Evolutionary conservation across 2,329 filamentous ascomycete genomes (phyloP).

Genomic region (Alternaria ventricosa): DNA sequence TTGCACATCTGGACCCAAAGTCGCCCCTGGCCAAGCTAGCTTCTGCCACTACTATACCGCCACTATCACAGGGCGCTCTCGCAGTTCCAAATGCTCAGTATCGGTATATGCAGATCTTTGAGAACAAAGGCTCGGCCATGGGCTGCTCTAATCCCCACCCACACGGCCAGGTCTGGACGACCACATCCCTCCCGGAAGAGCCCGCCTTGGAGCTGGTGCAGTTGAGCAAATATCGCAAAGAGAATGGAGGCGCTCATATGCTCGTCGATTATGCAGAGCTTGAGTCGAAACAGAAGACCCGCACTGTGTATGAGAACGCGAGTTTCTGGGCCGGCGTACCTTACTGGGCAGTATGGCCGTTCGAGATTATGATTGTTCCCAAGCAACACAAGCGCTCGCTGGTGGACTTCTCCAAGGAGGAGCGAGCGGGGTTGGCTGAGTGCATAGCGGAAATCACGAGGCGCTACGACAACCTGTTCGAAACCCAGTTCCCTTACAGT

Average conservation of each 20-base stretch:
- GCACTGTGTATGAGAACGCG: slow-evolving; percentile 86
- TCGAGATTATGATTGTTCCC: slow-evolving; percentile 88
- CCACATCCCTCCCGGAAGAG: slow-evolving; percentile 88
- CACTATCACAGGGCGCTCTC: slow-evolving; percentile 53
- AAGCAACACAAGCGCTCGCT: slow-evolving; percentile 84
- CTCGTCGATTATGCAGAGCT: slow-evolving; percentile 86
- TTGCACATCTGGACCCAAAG: slow-evolving; percentile 74
- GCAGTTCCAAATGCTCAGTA: slow-evolving; percentile 74
- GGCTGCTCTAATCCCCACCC: slow-evolving; percentile 98
- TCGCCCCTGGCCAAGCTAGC: slow-evolving; percentile 65
- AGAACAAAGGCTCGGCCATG: slow-evolving; percentile 98
- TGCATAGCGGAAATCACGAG: slow-evolving; percentile 86
- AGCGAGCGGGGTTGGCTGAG: slow-evolving; percentile 78
- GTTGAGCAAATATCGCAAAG: slow-evolving; percentile 76
- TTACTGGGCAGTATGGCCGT: slow-evolving; percentile 98
- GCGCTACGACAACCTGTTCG: slow-evolving; percentile 95
- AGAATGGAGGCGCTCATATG: slow-evolving; percentile 76
- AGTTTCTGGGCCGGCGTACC: slow-evolving; percentile 87
- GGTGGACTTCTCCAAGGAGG: slow-evolving; percentile 76
- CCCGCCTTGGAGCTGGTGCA: slow-evolving; percentile 79
- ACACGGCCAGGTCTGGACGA: slow-evolving; percentile 96
- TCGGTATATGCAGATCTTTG: slow-evolving; percentile 98
- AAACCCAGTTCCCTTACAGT: slow-evolving; percentile 96
- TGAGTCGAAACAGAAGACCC: slow-evolving; percentile 80
- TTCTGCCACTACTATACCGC: slow-evolving; percentile 56